Evolutionary conservation across 2,329 filamentous ascomycete species (phyloP).

Genomic region (Talaromyces sp.): DNA sequence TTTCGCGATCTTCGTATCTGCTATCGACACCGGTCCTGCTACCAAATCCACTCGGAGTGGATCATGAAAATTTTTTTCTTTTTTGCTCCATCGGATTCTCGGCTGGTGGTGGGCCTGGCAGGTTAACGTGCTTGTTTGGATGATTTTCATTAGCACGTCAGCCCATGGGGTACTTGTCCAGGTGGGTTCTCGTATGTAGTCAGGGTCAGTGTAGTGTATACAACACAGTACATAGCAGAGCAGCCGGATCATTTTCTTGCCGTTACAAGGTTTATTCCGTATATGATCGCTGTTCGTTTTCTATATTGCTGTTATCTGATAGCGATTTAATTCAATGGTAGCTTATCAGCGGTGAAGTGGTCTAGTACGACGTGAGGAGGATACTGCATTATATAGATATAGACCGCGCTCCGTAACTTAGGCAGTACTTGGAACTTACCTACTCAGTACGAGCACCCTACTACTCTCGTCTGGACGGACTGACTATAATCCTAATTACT

Average conservation of each 20-base stretch:
- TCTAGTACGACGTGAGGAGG: background rate
- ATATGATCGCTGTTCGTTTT: background rate
- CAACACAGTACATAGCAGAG: background rate
- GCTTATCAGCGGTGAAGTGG: background rate
- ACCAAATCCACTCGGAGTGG: background rate
- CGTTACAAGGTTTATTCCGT: background rate
- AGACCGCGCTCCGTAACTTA: background rate
- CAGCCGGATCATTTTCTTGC: background rate
- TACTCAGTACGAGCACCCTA: too few relatives aligned
- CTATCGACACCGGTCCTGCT: background rate
- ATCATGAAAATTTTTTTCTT: background rate
- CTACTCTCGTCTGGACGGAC: too few relatives aligned
- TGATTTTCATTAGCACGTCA: slow-evolving; percentile 1
- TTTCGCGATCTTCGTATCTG: slow-evolving; percentile 5
- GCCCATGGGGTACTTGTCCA: background rate
- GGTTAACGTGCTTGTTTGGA: background rate
- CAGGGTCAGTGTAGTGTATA: too few relatives aligned
- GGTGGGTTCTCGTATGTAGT: background rate
- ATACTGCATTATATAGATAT: background rate
- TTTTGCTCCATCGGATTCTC: slow-evolving; percentile 1
- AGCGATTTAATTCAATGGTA: background rate
- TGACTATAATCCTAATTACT: background rate
- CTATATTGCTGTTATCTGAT: background rate
- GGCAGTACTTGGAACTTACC: background rate
- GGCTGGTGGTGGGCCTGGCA: background rate